phyloP scores from a whole-genome alignment of 306 rosid genomes.

The Lathyrus sativus region DNA sequence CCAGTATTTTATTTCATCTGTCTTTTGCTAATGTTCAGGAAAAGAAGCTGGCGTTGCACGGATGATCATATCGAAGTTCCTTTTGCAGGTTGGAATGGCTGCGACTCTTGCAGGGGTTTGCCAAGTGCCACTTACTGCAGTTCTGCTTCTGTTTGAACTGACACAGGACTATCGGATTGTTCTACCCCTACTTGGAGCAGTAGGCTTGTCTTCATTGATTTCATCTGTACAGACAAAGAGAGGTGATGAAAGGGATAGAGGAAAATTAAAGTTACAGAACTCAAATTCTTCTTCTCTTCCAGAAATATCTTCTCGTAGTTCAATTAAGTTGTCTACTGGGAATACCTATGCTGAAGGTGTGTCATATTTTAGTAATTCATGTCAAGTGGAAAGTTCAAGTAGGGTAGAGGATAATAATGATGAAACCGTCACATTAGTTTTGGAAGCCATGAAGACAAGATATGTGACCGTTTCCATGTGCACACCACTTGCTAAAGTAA shows the following conservation, averaged over 20 bases:
- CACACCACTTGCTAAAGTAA: slow-evolving; percentile 66
- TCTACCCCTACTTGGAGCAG: slow-evolving; percentile 93
- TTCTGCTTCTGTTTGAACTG: slow-evolving; percentile 87
- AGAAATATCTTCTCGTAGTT: slow-evolving; percentile 41
- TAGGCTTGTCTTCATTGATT: slow-evolving; percentile 91
- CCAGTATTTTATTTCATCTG: slow-evolving; percentile 18
- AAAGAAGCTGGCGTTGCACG: slow-evolving; percentile 15
- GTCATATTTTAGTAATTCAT: slow-evolving; percentile 49
- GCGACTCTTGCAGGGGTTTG: slow-evolving; percentile 98
- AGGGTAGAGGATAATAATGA: slow-evolving; percentile 54
- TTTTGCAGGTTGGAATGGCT: slow-evolving; percentile 97
- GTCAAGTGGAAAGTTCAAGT: slow-evolving; percentile 78
- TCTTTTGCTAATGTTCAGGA: slow-evolving; percentile 13
- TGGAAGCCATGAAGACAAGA: slow-evolving; percentile 91
- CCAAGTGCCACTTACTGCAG: slow-evolving; percentile 95
- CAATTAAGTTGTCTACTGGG: slow-evolving; percentile 46
- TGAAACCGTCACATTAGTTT: slow-evolving; percentile 56
- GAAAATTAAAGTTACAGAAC: slow-evolving; percentile 40
- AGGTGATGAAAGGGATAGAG: slow-evolving; percentile 43
- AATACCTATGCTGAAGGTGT: slow-evolving; percentile 40
- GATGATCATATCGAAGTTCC: slow-evolving; percentile 38
- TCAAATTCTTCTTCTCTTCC: slow-evolving; percentile 41
- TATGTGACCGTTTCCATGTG: slow-evolving; percentile 63
- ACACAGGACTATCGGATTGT: slow-evolving; percentile 94
- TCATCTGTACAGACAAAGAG: slow-evolving; percentile 76